Evolutionary conservation across 2,329 filamentous ascomycete species (phyloP), one percentile per base, ranked within the genome.

Genomic region (Cladosporium sp.): DNA sequence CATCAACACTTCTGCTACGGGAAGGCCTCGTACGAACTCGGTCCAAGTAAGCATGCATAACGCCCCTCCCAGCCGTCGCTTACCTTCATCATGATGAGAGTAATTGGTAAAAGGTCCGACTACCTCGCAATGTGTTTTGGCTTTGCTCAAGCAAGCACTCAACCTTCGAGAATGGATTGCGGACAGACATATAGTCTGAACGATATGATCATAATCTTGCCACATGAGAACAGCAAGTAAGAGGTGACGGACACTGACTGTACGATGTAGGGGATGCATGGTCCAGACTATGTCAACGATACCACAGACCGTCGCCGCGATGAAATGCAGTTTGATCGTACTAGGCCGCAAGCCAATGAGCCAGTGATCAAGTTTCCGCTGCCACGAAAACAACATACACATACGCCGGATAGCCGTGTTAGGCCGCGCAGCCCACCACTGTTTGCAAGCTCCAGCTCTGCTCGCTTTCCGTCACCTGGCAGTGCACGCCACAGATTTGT

Each of bases 31-130:
- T 36, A 36, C 17, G 39, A 17, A 17, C n/a, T 38, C 54, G 9
- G 28, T 28, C 4, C 15, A 56, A 9, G 54, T 56, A 58, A 50
- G 59, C 59, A 38, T n/a, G 19, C 15, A 40, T 11, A 8, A 14
- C 11, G 14, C 7, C 20, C 3, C 1, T n/a, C 11, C n/a, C 6
- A 9, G 34, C 47, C 12, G 14, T 28, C 14, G 11, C 12, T 8
- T 30, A 37, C 9, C 5, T 34, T 22, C 5, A 36, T 28, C 30
- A 50, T 19, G 54, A 56, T 56, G 54, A 56, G 15, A 3, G 22
- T 14, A 22, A 36, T 39, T 83, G 83, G 83, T 85, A 86, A 86
- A 86, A 85, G 83, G 83, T 83, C 83, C 76, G 82, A 86, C 79
- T 14, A 74, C 75, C 65, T 70, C 67, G 73, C 71, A 71, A 79